These are phyloP conservation scores for Gossypium sturtianum DNA, from an alignment of 345 rosid genomes.

Conservation along the genomic window DNA sequence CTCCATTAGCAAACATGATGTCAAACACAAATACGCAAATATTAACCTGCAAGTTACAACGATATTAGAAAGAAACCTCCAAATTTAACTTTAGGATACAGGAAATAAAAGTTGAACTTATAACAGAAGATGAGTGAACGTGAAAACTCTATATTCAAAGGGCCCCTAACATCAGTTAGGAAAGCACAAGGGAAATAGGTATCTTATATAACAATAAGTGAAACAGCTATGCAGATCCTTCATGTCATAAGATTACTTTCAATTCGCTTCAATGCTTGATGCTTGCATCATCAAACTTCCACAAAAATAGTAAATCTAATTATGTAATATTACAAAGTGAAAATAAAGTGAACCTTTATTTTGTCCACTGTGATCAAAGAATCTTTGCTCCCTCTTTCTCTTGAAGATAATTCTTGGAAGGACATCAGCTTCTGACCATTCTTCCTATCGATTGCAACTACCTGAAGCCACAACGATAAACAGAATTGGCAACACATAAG, in stretches of 20 bases:
- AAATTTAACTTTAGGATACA: neutral
- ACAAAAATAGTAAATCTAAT: neutral
- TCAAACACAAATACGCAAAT: conserved; percentile 80
- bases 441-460: conserved; percentile 78
- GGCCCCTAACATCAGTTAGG: neutral
- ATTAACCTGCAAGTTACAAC: conserved; percentile 56
- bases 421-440: conserved; percentile 76
- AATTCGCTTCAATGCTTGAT: neutral
- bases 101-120: neutral
- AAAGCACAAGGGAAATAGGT: neutral
- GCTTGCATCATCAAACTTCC: neutral
- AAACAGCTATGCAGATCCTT: neutral
- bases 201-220: neutral
- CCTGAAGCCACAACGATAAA: conserved; percentile 35
- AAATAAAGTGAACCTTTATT: conserved; percentile 51
- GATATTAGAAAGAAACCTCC: conserved; percentile 10
- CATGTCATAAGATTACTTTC: neutral
- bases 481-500: neutral
- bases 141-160: neutral
- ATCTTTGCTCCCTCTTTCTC: conserved; percentile 81
- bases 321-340: neutral
- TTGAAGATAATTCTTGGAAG: conserved; percentile 85
- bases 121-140: neutral
- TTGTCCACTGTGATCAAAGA: conserved; percentile 42
- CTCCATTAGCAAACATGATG: conserved; percentile 81